Conservation (phyloP, 2,329 filamentous ascomycete genomes). For the Trichoderma polysporum region DNA sequence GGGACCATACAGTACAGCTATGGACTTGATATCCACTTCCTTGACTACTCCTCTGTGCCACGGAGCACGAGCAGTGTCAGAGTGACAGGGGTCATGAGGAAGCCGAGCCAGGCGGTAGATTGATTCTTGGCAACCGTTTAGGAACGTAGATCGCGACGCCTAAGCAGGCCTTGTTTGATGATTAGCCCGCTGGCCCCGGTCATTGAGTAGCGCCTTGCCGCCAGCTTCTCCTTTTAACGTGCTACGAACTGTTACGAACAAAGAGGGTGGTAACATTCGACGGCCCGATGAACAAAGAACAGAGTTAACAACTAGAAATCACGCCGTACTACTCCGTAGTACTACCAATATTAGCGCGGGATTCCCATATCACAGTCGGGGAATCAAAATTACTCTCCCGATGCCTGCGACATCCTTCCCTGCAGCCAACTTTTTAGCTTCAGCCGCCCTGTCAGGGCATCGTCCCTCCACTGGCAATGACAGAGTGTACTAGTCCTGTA, state of each 20-base stretch:
- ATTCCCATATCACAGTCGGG: neutral
- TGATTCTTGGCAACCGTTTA: neutral
- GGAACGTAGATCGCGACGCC: slow-evolving; percentile 8
- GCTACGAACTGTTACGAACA: too few relatives aligned
- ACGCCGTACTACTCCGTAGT: neutral
- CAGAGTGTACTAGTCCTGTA: too few relatives aligned
- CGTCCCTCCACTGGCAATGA: neutral
- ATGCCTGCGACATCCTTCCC: neutral
- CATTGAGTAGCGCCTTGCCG: neutral
- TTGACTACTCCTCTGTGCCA: neutral
- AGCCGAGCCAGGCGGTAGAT: slow-evolving; percentile 5
- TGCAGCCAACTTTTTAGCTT: neutral
- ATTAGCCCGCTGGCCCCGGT: neutral
- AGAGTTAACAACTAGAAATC: too few relatives aligned
- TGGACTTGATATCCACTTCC: neutral
- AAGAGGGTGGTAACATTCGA: neutral
- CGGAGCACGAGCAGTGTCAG: neutral
- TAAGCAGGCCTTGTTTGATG: neutral
- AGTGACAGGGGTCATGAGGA: slow-evolving; percentile 8
- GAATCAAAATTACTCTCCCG: neutral
- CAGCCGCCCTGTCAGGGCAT: neutral
- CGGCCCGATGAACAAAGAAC: too few relatives aligned
- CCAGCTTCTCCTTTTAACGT: slow-evolving; percentile 5
- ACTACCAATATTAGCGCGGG: neutral
- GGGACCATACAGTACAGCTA: neutral